These are phyloP conservation scores for Diatrype stigma DNA, from an alignment of 2,329 filamentous ascomycete genomes.

Conservation along the genomic window DNA sequence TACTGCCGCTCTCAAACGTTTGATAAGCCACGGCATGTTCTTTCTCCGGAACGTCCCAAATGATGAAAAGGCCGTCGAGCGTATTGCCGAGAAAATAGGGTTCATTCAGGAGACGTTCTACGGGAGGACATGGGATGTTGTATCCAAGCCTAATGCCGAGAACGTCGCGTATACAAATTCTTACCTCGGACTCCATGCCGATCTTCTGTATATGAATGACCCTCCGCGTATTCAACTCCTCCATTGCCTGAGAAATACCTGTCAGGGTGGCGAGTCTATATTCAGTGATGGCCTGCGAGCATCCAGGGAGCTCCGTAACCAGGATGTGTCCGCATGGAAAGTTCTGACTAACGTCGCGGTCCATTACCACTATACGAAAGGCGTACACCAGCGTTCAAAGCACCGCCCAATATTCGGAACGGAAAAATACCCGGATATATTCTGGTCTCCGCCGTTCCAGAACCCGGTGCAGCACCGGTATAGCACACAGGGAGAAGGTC, in stretches of 20 bases:
- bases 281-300: constrained; percentile 75
- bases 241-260: constrained; percentile 81
- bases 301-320: constrained; percentile 36
- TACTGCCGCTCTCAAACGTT: constrained; percentile 54
- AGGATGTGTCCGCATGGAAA: constrained; percentile 21
- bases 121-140: constrained; percentile 85
- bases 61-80: constrained; percentile 59
- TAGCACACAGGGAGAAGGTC: not conserved
- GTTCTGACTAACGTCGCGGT: constrained; percentile 32
- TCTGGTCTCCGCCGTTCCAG: constrained; percentile 82
- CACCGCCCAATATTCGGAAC: constrained; percentile 42
- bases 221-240: constrained; percentile 81
- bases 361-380: constrained; percentile 20
- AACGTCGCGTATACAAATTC: constrained; percentile 89
- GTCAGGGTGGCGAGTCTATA: constrained; percentile 75
- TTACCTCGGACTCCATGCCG: constrained; percentile 86
- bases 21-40: constrained; percentile 67
- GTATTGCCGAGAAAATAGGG: constrained; percentile 70
- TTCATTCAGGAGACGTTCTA: constrained; percentile 85
- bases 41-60: constrained; percentile 73
- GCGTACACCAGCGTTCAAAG: constrained; percentile 52
- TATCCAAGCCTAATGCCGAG: constrained; percentile 74
- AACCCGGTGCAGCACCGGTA: constrained; percentile 30
- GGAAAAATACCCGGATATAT: constrained; percentile 40
- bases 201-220: constrained; percentile 79